Evolutionary conservation across 345 rosid species (phyloP), one percentile per base, ranked within the genome.

Genomic region (Salix brachista): DNA sequence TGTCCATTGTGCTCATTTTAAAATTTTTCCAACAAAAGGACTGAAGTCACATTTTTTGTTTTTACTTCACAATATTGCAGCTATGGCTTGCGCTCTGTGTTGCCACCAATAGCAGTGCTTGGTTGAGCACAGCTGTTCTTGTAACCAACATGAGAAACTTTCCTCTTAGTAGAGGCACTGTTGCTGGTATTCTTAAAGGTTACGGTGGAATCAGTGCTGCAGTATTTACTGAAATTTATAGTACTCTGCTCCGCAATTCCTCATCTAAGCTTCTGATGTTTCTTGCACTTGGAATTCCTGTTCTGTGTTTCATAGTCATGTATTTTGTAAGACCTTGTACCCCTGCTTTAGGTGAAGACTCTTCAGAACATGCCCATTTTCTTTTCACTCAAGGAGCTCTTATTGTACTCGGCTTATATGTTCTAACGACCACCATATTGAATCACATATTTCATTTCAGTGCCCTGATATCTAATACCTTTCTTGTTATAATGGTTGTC

Each of bases 111-210:
- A 86, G 95, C 74, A 68, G 88, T 68, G 88, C 92, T 16, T 91
- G 95, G 95, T 78, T 91, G 58, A 72, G 83, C 84, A 89, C 92
- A 18, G 91, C 95, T 25, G 79, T 85, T 41, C 86, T 91, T 23
- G 95, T 91, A 23, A 89, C 89, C 23, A 89, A 89, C 84, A 91
- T 91, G 95, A 86, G 95, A 75, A 91, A 91, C 84, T 91, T 91
- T 77, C 91, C 92, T 12, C 72, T 82, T 9, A 88, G 84, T 77
- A 78, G 91, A 74, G 95, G 92, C 74, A 87, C 87, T 0, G 90
- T 91, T 7, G 89, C 92, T 44, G 91, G 91, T 34, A 87, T 89
- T 79, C 90, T 89, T 69, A 91, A 91, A 80, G 91, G 95, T 54
- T 91, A 88, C 68, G 83, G 83, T 6, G 95, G 92, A 16, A 85